Conservation (phyloP, 164 flowering plant genomes). For the Cinnamomum micranthum region DNA sequence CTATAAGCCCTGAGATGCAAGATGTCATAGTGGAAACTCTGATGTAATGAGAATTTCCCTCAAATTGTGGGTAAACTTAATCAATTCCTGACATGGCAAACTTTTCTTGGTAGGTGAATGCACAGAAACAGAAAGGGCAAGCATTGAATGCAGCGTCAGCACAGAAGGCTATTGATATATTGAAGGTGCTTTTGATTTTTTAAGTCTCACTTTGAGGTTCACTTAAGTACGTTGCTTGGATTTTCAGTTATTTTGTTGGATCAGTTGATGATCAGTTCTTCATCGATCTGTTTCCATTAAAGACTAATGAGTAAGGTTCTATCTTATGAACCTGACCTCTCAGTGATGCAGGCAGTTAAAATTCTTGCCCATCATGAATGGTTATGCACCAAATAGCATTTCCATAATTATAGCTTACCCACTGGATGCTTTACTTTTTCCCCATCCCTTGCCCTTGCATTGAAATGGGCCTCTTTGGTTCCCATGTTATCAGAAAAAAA, state of each 20-base stretch:
- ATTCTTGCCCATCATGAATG: not conserved
- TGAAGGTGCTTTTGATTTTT: slow-evolving; percentile 53
- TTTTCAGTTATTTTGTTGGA: not conserved
- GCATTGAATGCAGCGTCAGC: slow-evolving; percentile 63
- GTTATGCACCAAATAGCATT: no score
- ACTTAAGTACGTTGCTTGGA: not conserved
- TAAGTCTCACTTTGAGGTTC: not conserved
- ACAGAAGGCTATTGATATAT: slow-evolving; percentile 71
- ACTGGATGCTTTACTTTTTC: not conserved
- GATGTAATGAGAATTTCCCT: not conserved
- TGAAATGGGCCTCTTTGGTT: not conserved
- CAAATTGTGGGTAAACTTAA: not conserved
- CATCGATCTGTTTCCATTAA: not conserved
- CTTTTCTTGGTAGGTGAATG: slow-evolving; percentile 49
- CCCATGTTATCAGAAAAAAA: no score
- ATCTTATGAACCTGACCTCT: not conserved
- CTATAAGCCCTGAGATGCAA: no score
- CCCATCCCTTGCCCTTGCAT: not conserved
- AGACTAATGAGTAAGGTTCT: not conserved
- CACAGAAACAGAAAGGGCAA: slow-evolving; percentile 93
- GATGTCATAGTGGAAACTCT: not conserved
- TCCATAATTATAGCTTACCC: not conserved
- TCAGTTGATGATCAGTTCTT: not conserved
- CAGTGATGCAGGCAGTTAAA: not conserved
- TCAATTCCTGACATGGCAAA: not conserved